Conservation (phyloP, 2,329 filamentous ascomycete species). For the Nothopassalora personata region DNA sequence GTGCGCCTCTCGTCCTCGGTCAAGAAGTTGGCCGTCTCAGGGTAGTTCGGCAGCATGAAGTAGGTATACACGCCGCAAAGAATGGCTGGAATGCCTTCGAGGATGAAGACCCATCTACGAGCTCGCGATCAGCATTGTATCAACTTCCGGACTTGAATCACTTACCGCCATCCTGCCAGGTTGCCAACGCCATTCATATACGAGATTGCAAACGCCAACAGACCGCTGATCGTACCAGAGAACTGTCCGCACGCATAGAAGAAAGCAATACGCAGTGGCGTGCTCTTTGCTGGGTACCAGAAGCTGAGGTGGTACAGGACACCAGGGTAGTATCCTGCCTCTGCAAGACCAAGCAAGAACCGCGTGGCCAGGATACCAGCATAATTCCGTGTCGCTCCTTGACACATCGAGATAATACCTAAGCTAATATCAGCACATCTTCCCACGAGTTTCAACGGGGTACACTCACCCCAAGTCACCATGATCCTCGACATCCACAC, state of each 20-base stretch:
- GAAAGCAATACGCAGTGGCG: slow-evolving; percentile 33
- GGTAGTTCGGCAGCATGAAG: slow-evolving; percentile 54
- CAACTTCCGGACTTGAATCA: neutral
- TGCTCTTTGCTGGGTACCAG: slow-evolving; percentile 33
- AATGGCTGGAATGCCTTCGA: slow-evolving; percentile 28
- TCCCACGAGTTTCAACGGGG: too few relatives aligned
- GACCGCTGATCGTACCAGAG: slow-evolving; percentile 36
- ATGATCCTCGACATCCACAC: slow-evolving; percentile 28
- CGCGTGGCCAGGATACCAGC: slow-evolving; percentile 19
- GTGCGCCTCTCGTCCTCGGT: slow-evolving; percentile 33
- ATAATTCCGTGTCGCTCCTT: slow-evolving; percentile 23
- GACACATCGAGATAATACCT: slow-evolving; percentile 24
- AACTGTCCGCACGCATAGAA: slow-evolving; percentile 34
- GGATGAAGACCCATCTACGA: slow-evolving; percentile 19
- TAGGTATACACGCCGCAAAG: slow-evolving; percentile 37
- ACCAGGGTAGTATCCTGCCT: slow-evolving; percentile 27
- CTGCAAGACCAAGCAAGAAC: slow-evolving; percentile 25
- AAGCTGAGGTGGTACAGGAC: slow-evolving; percentile 24
- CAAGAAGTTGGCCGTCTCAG: slow-evolving; percentile 53
- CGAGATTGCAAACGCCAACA: slow-evolving; percentile 40
- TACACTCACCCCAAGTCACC: slow-evolving; percentile 21
- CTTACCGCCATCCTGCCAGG: slow-evolving; percentile 24
- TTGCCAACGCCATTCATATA: slow-evolving; percentile 42
- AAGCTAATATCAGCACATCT: neutral
- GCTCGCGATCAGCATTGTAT: neutral